Conservation (phyloP, 2,329 filamentous ascomycete genomes). For the Microcera coccophila region DNA sequence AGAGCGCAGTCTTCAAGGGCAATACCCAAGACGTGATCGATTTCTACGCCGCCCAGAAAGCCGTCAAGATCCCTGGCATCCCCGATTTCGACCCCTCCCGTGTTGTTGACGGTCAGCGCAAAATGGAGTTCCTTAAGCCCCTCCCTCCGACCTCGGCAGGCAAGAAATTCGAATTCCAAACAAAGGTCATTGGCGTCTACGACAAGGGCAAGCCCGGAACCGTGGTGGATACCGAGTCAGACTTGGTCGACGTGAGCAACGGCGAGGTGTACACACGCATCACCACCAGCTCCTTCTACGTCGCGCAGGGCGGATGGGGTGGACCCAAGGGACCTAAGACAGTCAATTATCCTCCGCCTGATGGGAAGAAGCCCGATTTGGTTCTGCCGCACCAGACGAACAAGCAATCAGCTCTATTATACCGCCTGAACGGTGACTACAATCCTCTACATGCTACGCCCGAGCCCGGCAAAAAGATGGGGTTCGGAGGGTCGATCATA, state of each 20-base stretch:
- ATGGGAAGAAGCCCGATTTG: slow-evolving; percentile 69
- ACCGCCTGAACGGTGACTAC: slow-evolving; percentile 88
- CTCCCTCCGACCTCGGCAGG: slow-evolving; percentile 70
- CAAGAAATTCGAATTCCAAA: slow-evolving; percentile 69
- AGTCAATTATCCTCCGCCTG: slow-evolving; percentile 71
- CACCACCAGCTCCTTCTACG: slow-evolving; percentile 70
- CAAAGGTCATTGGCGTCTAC: slow-evolving; percentile 78
- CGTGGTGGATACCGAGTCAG: slow-evolving; percentile 74
- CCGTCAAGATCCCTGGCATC: slow-evolving; percentile 66
- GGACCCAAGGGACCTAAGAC: slow-evolving; percentile 85
- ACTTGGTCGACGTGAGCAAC: slow-evolving; percentile 65
- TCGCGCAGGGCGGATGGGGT: slow-evolving; percentile 78
- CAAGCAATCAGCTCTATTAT: slow-evolving; percentile 68
- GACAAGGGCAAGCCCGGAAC: slow-evolving; percentile 84
- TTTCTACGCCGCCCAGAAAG: slow-evolving; percentile 71
- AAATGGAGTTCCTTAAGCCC: slow-evolving; percentile 71
- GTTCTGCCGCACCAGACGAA: slow-evolving; percentile 68
- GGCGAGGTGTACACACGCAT: slow-evolving; percentile 70
- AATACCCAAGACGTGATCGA: slow-evolving; percentile 72
- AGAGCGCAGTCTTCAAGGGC: slow-evolving; percentile 65
- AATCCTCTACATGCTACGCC: slow-evolving; percentile 88
- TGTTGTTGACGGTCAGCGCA: slow-evolving; percentile 80
- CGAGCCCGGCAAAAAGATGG: slow-evolving; percentile 82
- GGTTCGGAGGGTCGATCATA: slow-evolving; percentile 83
- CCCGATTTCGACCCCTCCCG: slow-evolving; percentile 71